Percentiles rank a stretch among this genome's conserved stretches.
phyloP scores from a whole-genome alignment of 2,329 filamentous ascomycete species.

The Huntiella decipiens region DNA sequence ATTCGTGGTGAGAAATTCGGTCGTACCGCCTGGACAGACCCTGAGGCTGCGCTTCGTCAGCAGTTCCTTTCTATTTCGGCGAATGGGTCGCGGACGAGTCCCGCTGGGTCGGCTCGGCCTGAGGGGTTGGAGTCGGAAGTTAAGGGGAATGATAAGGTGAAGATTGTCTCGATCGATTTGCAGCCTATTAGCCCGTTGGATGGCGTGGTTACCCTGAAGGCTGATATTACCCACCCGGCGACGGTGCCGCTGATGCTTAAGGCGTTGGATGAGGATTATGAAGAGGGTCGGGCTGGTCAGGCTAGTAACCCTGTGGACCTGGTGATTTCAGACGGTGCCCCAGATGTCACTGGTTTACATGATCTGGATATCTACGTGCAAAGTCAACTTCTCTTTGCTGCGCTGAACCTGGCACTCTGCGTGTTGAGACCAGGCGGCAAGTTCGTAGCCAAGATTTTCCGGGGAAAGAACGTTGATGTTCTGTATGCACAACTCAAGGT shows the following conservation, averaged over 20 bases:
- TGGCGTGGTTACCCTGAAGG: constrained; percentile 78
- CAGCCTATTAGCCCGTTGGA: constrained; percentile 90
- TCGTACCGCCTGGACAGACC: constrained; percentile 68
- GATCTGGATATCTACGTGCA: constrained; percentile 98
- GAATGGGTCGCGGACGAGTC: constrained; percentile 7
- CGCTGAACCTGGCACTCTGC: constrained; percentile 80
- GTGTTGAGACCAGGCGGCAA: constrained; percentile 84
- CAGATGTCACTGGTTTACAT: constrained; percentile 89
- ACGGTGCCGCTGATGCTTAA: constrained; percentile 78
- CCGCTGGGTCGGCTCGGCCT: constrained; percentile 3
- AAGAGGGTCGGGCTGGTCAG: constrained; percentile 25
- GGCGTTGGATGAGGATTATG: constrained; percentile 58
- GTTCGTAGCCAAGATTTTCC: constrained; percentile 96
- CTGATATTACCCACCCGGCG: constrained; percentile 92
- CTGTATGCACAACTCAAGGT: constrained; percentile 85
- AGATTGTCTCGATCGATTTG: constrained; percentile 88
- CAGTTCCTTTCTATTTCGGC: constrained; percentile 7
- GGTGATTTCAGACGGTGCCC: constrained; percentile 85
- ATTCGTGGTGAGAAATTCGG: constrained; percentile 90
- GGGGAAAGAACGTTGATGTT: constrained; percentile 85
- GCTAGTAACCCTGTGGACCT: constrained; percentile 70
- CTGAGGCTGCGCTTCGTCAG: constrained; percentile 40
- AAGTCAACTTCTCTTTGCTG: constrained; percentile 83
- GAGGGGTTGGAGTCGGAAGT: not conserved
- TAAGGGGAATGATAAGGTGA: constrained; percentile 19